A percentile compares a stretch with the other conserved stretches of the same genome.
Conservation (phyloP, 2,329 filamentous ascomycete species). For the Pseudogymnoascus sp. region DNA sequence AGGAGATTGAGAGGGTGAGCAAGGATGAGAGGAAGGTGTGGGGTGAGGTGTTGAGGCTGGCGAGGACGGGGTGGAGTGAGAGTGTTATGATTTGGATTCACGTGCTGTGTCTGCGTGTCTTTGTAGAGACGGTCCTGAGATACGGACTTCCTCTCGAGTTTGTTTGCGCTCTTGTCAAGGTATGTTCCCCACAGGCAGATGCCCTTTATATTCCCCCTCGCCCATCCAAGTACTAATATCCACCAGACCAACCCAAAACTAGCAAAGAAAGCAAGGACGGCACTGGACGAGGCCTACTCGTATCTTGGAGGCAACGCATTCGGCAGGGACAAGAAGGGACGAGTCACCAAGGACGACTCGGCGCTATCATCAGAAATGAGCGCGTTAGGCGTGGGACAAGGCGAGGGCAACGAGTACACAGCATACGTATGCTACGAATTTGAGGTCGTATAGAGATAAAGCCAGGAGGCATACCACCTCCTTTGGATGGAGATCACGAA, state of each 20-base stretch:
- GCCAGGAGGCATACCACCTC: not conserved
- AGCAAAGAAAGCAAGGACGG: conserved; percentile 68
- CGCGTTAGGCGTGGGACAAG: conserved; percentile 56
- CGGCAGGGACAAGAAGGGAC: conserved; percentile 85
- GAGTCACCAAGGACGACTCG: conserved; percentile 82
- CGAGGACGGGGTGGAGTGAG: conserved; percentile 90
- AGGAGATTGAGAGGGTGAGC: conserved; percentile 72
- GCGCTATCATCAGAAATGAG: conserved; percentile 75
- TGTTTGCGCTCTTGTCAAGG: conserved; percentile 75
- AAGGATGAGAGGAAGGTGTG: conserved; percentile 86
- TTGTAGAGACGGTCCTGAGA: conserved; percentile 94
- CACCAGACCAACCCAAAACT: conserved; percentile 72
- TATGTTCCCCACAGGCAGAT: conserved; percentile 35
- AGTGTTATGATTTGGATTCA: conserved; percentile 95
- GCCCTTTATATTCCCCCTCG: not conserved
- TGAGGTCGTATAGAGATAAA: conserved; percentile 48
- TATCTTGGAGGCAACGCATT: conserved; percentile 94
- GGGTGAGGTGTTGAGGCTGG: conserved; percentile 81
- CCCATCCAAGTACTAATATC: conserved; percentile 16
- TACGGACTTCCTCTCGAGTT: conserved; percentile 91
- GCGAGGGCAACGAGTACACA: conserved; percentile 77
- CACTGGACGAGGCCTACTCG: conserved; percentile 75
- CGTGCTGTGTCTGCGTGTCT: conserved; percentile 81
- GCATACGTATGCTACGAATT: conserved; percentile 97
- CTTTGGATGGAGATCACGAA: conserved; percentile 3